A percentile compares a stretch with the other conserved stretches of the same genome.
These are phyloP conservation scores for Xylaria nigripes DNA, from an alignment of 495 filamentous ascomycete genomes.

Conservation along the genomic window DNA sequence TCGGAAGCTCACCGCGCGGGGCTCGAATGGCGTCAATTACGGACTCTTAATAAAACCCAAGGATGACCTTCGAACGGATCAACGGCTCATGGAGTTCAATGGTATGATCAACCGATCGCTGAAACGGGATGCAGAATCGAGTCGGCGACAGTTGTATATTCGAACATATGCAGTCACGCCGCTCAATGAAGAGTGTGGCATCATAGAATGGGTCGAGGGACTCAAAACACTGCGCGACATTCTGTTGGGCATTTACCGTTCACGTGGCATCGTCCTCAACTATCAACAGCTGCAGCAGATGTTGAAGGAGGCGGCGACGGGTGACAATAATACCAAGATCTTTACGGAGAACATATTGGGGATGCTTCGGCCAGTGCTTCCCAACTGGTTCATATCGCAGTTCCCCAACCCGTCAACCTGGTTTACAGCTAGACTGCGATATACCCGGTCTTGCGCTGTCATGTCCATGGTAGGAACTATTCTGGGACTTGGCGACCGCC, in stretches of 20 bases:
- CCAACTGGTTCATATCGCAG: constrained; percentile 91
- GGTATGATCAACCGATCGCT: constrained; percentile 92
- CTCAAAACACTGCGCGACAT: constrained; percentile 91
- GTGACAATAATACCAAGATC: constrained; percentile 45
- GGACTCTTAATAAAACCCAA: constrained; percentile 93
- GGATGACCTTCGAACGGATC: constrained; percentile 93
- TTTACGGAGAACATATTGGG: constrained; percentile 61
- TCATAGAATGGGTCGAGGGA: constrained; percentile 98
- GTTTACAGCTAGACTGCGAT: constrained; percentile 84
- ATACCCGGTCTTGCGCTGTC: constrained; percentile 87
- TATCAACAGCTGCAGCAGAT: constrained; percentile 38
- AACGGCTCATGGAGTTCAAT: constrained; percentile 98
- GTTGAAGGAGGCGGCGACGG: constrained; percentile 39
- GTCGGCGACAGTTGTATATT: constrained; percentile 74
- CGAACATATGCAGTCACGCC: constrained; percentile 95
- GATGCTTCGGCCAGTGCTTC: constrained; percentile 71
- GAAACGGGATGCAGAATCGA: constrained; percentile 82
- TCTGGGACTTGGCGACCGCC: constrained; percentile 90
- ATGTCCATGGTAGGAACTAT: constrained; percentile 98
- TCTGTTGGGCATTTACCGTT: constrained; percentile 65
- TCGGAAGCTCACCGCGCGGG: constrained; percentile 78
- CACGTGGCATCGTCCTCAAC: constrained; percentile 52
- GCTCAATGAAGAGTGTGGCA: constrained; percentile 92
- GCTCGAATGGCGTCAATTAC: constrained; percentile 81
- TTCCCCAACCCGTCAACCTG: constrained; percentile 88